These are phyloP conservation scores for Beauveria caledonica DNA, from an alignment of 2,329 filamentous ascomycete genomes.

Conservation along the genomic window DNA sequence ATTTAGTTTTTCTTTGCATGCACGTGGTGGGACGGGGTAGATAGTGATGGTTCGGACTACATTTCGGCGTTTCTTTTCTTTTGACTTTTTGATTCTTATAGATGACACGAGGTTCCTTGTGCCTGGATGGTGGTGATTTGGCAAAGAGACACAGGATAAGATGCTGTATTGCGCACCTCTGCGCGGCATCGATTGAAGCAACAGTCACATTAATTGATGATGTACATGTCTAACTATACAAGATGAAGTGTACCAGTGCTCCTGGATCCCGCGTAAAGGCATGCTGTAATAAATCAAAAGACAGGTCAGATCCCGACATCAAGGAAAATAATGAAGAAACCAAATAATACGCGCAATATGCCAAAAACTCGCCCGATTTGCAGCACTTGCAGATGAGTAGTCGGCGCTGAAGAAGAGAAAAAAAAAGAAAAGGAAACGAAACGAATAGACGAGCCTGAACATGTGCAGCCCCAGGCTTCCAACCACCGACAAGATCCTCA, in stretches of 20 bases:
- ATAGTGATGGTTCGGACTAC: background rate
- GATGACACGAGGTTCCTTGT: background rate
- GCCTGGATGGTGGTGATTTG: background rate
- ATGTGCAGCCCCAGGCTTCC: background rate
- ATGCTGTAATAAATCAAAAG: background rate
- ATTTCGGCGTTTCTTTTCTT: background rate
- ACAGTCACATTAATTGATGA: background rate
- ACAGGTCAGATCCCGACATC: background rate
- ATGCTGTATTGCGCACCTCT: background rate
- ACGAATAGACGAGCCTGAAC: background rate
- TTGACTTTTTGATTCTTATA: background rate
- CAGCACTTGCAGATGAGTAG: constrained; percentile 4
- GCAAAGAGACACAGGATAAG: background rate
- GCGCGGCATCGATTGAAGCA: background rate
- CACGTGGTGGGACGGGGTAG: background rate
- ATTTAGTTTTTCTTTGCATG: background rate
- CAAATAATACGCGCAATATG: background rate
- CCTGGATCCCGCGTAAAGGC: background rate
- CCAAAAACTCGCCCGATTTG: background rate
- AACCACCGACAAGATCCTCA: background rate
- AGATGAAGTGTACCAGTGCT: background rate
- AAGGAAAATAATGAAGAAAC: background rate
- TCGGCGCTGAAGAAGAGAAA: background rate
- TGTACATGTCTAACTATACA: constrained; percentile 12
- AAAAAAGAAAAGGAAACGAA: background rate